Base-by-base conservation (phyloP, 148 eudicot genomes). In the Chenopodium album region DNA sequence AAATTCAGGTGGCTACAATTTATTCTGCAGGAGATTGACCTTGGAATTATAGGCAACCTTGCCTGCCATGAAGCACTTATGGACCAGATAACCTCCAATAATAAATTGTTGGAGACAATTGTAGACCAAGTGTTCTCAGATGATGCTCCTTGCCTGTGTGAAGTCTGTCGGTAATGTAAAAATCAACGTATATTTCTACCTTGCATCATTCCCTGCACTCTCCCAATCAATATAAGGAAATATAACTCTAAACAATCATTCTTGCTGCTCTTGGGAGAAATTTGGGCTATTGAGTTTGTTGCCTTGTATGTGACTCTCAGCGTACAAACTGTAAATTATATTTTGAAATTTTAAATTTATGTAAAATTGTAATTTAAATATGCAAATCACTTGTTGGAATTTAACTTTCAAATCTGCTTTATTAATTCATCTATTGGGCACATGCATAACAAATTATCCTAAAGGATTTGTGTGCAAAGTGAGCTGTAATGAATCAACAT, bases 1-100 rank as follows among this genome's bases (percentile, higher is more conserved):
- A 81, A 56, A 29, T 31, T 78, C 50, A 84, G 76, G 60, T 44
- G 68, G 84, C 77, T 73, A 44, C 23, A 74, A 64, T 46, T 81
- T 63, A 14, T 78, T 54, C 82, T 78, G 80, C 86, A 96, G 99
- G 99, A 96, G 86, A 94, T 96, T 78, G 81, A 89, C 80, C 90
- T 96, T 75, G 99, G 99, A 83, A 96, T 96, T 44, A 75, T 94
- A 26, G 99, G 98, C 82, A 96, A 96, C 83, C 93, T 96, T 83
- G 93, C 93, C 76, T 96, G 99, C 90, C 97, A 96, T 87, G 94
- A 91, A 71, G 82, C 34, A 80, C 78, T 90, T 60, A 87, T 90
- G 83, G 87, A 87, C 77, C 79, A 84, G 48, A 91, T 94, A 80
- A 87, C 84, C 59, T 87, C 89, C 71, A 86, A 83, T 37, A 73